phyloP scores from a whole-genome alignment of 176 grass and related monocot species.

The Rhynchospora tenuis region DNA sequence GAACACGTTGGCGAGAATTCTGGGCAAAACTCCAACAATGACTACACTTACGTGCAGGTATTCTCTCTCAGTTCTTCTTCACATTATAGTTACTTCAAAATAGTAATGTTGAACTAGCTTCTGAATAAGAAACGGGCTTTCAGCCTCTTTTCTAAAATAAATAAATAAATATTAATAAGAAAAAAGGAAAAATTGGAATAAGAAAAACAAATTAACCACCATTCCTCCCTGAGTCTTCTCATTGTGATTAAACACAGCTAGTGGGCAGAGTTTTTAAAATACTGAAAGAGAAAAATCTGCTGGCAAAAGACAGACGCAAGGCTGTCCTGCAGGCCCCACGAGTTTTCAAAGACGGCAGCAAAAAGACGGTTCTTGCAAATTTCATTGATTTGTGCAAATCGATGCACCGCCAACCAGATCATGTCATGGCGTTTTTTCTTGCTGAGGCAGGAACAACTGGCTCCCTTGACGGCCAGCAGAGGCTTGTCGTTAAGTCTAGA shows the following conservation, averaged over 20 bases:
- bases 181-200: background rate
- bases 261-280: slow-evolving; percentile 51
- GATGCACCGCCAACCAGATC: slow-evolving; percentile 78
- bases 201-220: background rate
- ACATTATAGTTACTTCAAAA: background rate
- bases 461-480: slow-evolving; percentile 75
- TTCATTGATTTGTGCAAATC: slow-evolving; percentile 83
- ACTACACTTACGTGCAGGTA: slow-evolving; percentile 78
- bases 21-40: slow-evolving; percentile 53
- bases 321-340: slow-evolving; percentile 58
- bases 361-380: slow-evolving; percentile 79
- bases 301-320: slow-evolving; percentile 43
- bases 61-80: background rate
- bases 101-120: too few relatives aligned
- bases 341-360: slow-evolving; percentile 72
- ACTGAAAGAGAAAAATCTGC: slow-evolving; percentile 63
- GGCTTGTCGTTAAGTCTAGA: slow-evolving; percentile 65
- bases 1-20: slow-evolving; percentile 51
- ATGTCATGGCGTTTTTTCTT: slow-evolving; percentile 80
- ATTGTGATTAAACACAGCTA: background rate
- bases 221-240: background rate
- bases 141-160: too few relatives aligned
- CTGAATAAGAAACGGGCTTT: too few relatives aligned
- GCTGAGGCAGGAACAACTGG: slow-evolving; percentile 71
- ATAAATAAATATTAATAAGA: too few relatives aligned